These are phyloP conservation scores for Fusarium denticulatum DNA, from an alignment of 2,329 filamentous ascomycete species.

Conservation along the genomic window DNA sequence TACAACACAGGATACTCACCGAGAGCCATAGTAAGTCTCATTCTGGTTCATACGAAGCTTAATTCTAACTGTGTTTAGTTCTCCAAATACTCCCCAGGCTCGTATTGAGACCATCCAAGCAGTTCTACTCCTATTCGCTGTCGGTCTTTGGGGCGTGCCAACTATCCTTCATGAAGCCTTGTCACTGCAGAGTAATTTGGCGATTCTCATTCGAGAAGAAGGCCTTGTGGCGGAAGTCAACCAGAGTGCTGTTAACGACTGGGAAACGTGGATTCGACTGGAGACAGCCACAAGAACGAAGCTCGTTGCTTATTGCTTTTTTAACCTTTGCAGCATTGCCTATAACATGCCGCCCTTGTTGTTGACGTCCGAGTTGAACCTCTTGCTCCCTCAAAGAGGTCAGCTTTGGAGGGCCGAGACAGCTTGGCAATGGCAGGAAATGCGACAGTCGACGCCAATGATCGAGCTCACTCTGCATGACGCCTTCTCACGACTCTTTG, in stretches of 20 bases:
- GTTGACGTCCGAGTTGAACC: constrained; percentile 67
- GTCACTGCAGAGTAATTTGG: constrained; percentile 67
- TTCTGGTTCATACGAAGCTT: neutral
- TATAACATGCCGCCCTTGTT: constrained; percentile 69
- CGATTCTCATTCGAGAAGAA: constrained; percentile 67
- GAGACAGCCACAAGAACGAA: constrained; percentile 68
- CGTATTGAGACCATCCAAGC: constrained; percentile 73
- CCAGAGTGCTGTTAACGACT: constrained; percentile 58
- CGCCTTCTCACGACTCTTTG: constrained; percentile 64
- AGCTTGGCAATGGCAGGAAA: constrained; percentile 69
- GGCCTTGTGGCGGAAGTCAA: constrained; percentile 61
- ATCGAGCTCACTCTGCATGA: constrained; percentile 66
- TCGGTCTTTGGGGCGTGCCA: constrained; percentile 70
- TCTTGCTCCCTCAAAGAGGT: constrained; percentile 64
- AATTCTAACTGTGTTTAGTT: constrained; percentile 50
- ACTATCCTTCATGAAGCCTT: constrained; percentile 68
- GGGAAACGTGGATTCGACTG: constrained; percentile 69
- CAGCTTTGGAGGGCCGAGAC: constrained; percentile 67
- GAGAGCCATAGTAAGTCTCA: constrained; percentile 66
- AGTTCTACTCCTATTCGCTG: constrained; percentile 67
- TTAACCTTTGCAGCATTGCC: constrained; percentile 70
- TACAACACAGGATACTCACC: constrained; percentile 66
- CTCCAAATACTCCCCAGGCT: constrained; percentile 67
- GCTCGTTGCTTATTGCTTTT: constrained; percentile 69
- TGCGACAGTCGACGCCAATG: constrained; percentile 60